These are phyloP conservation scores for Hypoxylon sp. DNA, from an alignment of 2,329 filamentous ascomycete species.

Conservation along the genomic window DNA sequence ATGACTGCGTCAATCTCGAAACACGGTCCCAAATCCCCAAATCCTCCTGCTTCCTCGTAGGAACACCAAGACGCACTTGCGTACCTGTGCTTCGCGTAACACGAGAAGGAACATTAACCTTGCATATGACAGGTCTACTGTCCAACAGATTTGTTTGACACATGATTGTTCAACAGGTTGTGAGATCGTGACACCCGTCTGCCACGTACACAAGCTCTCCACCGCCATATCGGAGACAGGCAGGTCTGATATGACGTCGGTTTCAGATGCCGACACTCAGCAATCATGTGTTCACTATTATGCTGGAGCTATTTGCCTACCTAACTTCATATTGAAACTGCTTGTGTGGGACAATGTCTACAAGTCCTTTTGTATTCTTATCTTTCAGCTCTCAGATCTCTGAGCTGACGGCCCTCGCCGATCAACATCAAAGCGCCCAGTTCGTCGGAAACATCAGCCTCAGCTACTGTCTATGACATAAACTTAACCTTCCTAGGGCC, in stretches of 20 bases:
- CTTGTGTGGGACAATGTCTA: conserved; percentile 20
- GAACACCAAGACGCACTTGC: conserved; percentile 28
- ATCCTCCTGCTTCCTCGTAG: conserved; percentile 34
- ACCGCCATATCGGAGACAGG: conserved; percentile 40
- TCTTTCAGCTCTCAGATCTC: conserved; percentile 23
- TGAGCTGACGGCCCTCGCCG: conserved; percentile 11
- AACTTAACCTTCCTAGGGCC: not conserved
- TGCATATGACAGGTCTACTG: conserved; percentile 38
- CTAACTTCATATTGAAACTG: conserved; percentile 10
- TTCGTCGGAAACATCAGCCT: conserved; percentile 18
- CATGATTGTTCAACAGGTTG: conserved; percentile 28
- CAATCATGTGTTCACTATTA: conserved; percentile 25
- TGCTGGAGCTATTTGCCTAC: not conserved
- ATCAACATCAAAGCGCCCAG: conserved; percentile 19
- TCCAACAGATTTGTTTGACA: conserved; percentile 24
- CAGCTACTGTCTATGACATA: conserved; percentile 14
- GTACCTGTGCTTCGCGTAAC: conserved; percentile 21
- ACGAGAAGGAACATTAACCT: conserved; percentile 27
- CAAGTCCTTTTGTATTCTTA: conserved; percentile 23
- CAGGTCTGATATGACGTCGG: conserved; percentile 39
- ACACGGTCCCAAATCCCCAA: conserved; percentile 34
- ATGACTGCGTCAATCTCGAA: conserved; percentile 39
- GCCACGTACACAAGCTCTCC: conserved; percentile 31
- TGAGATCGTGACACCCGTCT: conserved; percentile 31
- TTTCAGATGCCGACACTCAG: conserved; percentile 35